phyloP scores from a whole-genome alignment of 208 protist genomes.

The Trichomonas tenax region DNA sequence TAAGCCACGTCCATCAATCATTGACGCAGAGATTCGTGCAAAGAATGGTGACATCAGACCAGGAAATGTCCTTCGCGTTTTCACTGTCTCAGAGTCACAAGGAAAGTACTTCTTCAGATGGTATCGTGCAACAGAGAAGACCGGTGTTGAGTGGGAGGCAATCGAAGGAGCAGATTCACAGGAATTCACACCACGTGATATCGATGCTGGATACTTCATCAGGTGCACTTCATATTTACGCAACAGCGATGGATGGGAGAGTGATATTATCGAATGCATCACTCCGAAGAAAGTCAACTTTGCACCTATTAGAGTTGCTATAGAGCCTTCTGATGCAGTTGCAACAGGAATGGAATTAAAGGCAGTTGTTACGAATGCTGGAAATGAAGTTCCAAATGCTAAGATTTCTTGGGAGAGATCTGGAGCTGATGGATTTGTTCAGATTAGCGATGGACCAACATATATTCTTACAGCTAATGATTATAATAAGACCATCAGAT shows the following conservation, averaged over 20 bases:
- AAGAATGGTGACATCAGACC: neutral
- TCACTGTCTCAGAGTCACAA: too few relatives aligned
- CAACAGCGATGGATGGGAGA: neutral
- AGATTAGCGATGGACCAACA: neutral
- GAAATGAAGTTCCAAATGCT: neutral
- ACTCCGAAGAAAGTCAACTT: neutral
- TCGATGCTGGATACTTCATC: neutral
- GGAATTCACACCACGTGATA: neutral
- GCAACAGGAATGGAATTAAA: neutral
- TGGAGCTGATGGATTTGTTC: too few relatives aligned
- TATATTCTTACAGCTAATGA: neutral
- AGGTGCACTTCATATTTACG: too few relatives aligned
- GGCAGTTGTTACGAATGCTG: neutral
- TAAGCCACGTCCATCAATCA: neutral
- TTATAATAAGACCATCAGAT: neutral
- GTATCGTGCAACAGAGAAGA: neutral
- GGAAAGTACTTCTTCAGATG: neutral
- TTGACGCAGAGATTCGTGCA: neutral
- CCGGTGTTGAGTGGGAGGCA: neutral
- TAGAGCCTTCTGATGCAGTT: neutral
- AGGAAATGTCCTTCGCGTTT: neutral
- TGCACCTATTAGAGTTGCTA: neutral
- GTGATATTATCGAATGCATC: neutral
- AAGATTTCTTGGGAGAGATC: neutral
- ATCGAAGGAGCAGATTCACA: neutral